Conservation (phyloP, 306 rosid genomes). For the Begonia peltatifolia region DNA sequence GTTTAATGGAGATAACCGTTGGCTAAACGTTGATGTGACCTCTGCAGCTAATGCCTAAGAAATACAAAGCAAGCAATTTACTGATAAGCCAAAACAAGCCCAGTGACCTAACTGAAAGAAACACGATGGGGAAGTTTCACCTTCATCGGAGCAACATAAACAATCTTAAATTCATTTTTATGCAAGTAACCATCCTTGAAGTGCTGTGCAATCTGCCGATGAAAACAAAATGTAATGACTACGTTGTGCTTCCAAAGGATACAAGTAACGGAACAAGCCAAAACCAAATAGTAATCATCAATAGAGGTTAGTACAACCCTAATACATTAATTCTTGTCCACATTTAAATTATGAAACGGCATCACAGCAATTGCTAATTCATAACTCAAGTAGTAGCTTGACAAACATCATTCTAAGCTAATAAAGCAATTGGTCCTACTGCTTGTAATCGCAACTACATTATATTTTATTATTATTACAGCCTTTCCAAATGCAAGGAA, state of each 20-base stretch:
- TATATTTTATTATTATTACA: too few species aligned
- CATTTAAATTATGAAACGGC: too few species aligned
- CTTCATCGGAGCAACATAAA: conserved; percentile 99
- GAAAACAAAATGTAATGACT: conserved; percentile 1
- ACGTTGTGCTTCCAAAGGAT: too few species aligned
- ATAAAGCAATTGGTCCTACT: too few species aligned
- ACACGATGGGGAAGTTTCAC: conserved; percentile 17
- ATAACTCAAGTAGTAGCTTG: too few species aligned
- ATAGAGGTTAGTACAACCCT: too few species aligned
- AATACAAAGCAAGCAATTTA: conserved; percentile 8
- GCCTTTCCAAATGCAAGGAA: not conserved
- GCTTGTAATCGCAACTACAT: too few species aligned
- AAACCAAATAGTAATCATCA: too few species aligned
- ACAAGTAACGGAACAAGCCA: too few species aligned
- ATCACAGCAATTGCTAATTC: too few species aligned
- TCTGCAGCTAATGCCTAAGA: conserved; percentile 94
- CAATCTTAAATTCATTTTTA: conserved; percentile 83
- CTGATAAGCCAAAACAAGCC: conserved; percentile 8
- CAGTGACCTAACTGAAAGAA: conserved; percentile 3
- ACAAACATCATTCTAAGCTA: too few species aligned
- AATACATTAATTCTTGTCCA: too few species aligned
- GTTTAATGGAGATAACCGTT: conserved; percentile 88
- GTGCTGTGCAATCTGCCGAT: conserved; percentile 84
- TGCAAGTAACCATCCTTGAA: conserved; percentile 92
- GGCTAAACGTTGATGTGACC: conserved; percentile 86